Evolutionary conservation across 202 grass and related monocot genomes (phyloP).

Genomic region (Eragrostis tef): DNA sequence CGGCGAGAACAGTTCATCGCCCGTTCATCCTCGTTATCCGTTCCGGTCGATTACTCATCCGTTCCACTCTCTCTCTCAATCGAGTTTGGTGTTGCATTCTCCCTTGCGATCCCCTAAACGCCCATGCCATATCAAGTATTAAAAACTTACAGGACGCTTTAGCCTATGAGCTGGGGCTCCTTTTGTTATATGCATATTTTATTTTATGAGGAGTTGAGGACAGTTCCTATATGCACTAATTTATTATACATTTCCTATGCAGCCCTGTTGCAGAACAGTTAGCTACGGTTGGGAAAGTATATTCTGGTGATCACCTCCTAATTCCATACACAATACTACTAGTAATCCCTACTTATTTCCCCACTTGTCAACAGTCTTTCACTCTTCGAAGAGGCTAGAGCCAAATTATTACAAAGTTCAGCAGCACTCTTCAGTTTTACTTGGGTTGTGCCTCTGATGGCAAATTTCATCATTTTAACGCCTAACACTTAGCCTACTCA

Average conservation of each 20-base stretch:
- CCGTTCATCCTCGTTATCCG: no score
- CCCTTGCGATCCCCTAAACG: no score
- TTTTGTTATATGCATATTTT: background rate
- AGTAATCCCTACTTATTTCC: background rate
- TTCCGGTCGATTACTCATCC: no score
- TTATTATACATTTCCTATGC: slow-evolving; percentile 5
- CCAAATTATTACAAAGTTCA: no score
- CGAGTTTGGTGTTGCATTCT: no score
- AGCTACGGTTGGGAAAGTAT: background rate
- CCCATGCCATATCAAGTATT: no score
- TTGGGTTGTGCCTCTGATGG: background rate
- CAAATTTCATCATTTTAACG: background rate
- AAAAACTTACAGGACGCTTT: slow-evolving; percentile 21
- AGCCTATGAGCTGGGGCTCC: background rate
- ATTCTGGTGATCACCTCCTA: background rate
- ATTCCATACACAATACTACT: slow-evolving; percentile 4
- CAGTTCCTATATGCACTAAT: slow-evolving; percentile 8
- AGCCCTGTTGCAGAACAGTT: slow-evolving; percentile 26
- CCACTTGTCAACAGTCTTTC: background rate
- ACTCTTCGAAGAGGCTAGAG: no score
- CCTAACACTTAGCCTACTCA: background rate
- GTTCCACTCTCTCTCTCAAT: no score
- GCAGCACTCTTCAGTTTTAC: slow-evolving; percentile 13
- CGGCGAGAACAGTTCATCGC: no score
- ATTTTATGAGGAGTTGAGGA: no score